Evolutionary conservation across 371 early-diverging fungal species (phyloP), one percentile per base, ranked within the genome.

Genomic region (Homolaphlyctis polyrhiza): DNA sequence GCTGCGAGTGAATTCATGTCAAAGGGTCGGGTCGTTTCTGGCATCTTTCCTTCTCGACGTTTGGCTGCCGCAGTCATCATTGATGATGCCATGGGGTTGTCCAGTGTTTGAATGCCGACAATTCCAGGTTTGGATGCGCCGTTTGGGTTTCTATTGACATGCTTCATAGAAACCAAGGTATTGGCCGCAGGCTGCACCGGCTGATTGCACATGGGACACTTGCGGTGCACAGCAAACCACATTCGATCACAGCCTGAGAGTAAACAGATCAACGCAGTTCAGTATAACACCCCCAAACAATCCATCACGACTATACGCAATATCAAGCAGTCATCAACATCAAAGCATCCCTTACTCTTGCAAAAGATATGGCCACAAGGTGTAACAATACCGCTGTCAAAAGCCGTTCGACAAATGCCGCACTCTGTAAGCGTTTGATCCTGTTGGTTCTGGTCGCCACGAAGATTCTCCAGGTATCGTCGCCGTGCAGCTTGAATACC

Each of bases 291-390:
- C n/a, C n/a, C n/a, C n/a, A n/a, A n/a, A n/a, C n/a, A n/a, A n/a
- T n/a, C n/a, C n/a, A n/a, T n/a, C n/a, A n/a, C n/a, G n/a, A n/a
- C n/a, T n/a, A n/a, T n/a, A n/a, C n/a, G n/a, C n/a, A n/a, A n/a
- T n/a, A n/a, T n/a, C n/a, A n/a, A n/a, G n/a, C n/a, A n/a, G n/a
- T n/a, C n/a, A n/a, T n/a, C n/a, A n/a, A n/a, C n/a, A n/a, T n/a
- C n/a, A n/a, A n/a, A n/a, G n/a, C n/a, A n/a, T n/a, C n/a, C 27
- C 60, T 51, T 30, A 66, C 72, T 71, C 8, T 71, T 66, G 62
- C 82, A 81, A 63, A 75, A 82, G 2, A 85, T 61, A 59, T 85
- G 85, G 1, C 81, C 85, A 60, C 87, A 89, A 60, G 78, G 83
- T 5, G 87, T 86, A 39, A 89, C 66, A n/a, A 76, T 66, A 1